Conservation (phyloP, 768 basidiomycete species). For the Clitopilus passeckerianus region DNA sequence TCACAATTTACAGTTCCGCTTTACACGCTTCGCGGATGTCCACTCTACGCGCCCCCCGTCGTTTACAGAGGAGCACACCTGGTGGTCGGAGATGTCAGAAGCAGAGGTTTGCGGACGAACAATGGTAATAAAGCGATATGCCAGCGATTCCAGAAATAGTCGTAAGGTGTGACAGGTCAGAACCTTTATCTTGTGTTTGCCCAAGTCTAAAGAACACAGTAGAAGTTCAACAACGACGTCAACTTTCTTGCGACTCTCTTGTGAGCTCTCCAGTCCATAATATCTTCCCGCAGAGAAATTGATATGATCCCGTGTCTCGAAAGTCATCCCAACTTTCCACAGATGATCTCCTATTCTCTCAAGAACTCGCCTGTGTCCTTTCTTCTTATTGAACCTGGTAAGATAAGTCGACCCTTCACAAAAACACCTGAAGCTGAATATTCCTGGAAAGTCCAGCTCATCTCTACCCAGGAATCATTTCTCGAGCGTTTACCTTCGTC, state of each 20-base stretch:
- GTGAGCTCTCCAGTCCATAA: neutral
- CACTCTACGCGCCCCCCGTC: neutral
- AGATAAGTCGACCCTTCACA: neutral
- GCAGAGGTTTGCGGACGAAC: conserved; percentile 3
- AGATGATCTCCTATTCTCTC: conserved; percentile 7
- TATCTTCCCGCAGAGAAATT: no score
- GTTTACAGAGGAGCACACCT: neutral
- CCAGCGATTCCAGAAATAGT: neutral
- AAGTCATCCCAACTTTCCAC: conserved; percentile 12
- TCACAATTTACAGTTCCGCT: conserved; percentile 2
- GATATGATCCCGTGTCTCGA: no score
- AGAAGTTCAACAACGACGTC: conserved; percentile 7
- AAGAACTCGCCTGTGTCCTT: conserved; percentile 5
- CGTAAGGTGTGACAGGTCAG: conserved; percentile 1
- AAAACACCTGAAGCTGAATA: neutral
- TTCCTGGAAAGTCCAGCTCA: neutral
- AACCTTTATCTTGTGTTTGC: neutral
- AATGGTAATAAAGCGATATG: conserved; percentile 8
- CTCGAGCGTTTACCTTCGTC: neutral
- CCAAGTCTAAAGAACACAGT: neutral
- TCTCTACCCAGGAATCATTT: conserved; percentile 7
- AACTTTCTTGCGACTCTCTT: conserved; percentile 4
- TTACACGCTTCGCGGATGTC: conserved; percentile 6
- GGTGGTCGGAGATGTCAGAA: conserved; percentile 6
- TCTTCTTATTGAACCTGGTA: conserved; percentile 6